These are phyloP conservation scores for Ganoderma sinense DNA, from an alignment of 1,284 basidiomycete genomes.

Conservation along the genomic window DNA sequence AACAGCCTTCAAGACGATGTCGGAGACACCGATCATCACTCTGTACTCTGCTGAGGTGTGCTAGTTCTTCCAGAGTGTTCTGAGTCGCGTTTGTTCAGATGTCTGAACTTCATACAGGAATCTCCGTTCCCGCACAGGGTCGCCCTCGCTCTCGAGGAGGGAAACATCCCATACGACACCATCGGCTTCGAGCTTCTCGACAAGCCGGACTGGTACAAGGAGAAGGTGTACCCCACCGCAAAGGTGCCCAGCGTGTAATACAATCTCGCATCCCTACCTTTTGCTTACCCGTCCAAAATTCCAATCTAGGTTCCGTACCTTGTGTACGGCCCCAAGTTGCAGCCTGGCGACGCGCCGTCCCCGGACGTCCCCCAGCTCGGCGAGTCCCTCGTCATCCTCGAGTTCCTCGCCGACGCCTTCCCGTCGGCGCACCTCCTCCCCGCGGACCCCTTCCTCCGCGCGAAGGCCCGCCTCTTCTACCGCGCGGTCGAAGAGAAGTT, in stretches of 20 bases:
- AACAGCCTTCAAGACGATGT: not conserved
- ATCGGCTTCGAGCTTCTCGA: slow-evolving; percentile 36
- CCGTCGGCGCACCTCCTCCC: slow-evolving; percentile 57
- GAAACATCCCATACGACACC: slow-evolving; percentile 23
- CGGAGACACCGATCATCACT: not conserved
- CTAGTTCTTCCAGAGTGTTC: too few relatives aligned
- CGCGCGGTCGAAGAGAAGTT: slow-evolving; percentile 54
- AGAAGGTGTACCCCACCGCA: slow-evolving; percentile 52
- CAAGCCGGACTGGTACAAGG: slow-evolving; percentile 45
- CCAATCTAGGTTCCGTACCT: slow-evolving; percentile 50
- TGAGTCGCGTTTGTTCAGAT: not conserved
- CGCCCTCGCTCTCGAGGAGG: slow-evolving; percentile 22
- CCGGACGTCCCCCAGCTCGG: slow-evolving; percentile 60
- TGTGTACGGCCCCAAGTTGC: slow-evolving; percentile 59
- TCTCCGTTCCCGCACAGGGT: slow-evolving; percentile 9
- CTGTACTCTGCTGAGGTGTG: not conserved
- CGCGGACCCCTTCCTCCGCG: slow-evolving; percentile 58
- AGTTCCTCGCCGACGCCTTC: slow-evolving; percentile 65
- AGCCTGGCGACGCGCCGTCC: slow-evolving; percentile 57
- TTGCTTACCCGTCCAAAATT: not conserved
- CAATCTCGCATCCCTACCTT: not conserved
- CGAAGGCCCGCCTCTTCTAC: slow-evolving; percentile 66
- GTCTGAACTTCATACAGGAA: not conserved
- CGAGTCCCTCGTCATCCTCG: slow-evolving; percentile 64
- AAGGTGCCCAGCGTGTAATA: slow-evolving; percentile 51